Conservation (phyloP, 164 flowering plant species). For the Malania oleifera region DNA sequence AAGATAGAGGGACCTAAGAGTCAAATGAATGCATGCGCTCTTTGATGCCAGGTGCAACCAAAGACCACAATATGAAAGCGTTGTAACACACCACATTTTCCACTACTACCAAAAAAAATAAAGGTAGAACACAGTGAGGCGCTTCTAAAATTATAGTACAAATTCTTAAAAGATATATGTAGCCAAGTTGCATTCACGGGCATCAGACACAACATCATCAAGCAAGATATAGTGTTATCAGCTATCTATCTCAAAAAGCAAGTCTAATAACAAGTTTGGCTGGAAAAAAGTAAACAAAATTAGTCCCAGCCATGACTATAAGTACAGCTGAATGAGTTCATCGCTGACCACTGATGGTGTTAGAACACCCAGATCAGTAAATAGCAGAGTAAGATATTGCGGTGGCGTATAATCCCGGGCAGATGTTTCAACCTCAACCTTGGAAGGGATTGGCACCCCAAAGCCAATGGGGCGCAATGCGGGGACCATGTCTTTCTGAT, state of each 20-base stretch:
- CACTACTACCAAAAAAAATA: too few species aligned
- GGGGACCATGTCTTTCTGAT: slow-evolving; percentile 89
- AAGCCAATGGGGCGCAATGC: slow-evolving; percentile 89
- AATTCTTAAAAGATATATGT: too few species aligned
- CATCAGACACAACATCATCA: background rate
- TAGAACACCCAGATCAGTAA: slow-evolving; percentile 91
- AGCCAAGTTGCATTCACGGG: background rate
- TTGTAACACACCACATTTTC: too few species aligned
- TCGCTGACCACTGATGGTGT: slow-evolving; percentile 97
- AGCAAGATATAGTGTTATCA: too few species aligned
- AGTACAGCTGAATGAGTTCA: slow-evolving; percentile 88
- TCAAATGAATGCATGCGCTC: background rate
- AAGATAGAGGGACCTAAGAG: background rate
- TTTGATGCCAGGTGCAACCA: background rate
- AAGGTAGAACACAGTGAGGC: background rate
- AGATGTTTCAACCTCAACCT: slow-evolving; percentile 89
- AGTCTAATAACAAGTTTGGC: too few species aligned
- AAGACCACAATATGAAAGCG: background rate
- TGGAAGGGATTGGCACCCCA: slow-evolving; percentile 87
- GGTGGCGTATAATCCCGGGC: slow-evolving; percentile 98
- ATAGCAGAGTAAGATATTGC: slow-evolving; percentile 84
- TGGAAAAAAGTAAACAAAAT: background rate
- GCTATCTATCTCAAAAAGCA: too few species aligned
- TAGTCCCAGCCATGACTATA: slow-evolving; percentile 27
- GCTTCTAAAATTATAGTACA: background rate